These are phyloP conservation scores for Casuarina glauca DNA, from an alignment of 306 rosid species.

Conservation along the genomic window DNA sequence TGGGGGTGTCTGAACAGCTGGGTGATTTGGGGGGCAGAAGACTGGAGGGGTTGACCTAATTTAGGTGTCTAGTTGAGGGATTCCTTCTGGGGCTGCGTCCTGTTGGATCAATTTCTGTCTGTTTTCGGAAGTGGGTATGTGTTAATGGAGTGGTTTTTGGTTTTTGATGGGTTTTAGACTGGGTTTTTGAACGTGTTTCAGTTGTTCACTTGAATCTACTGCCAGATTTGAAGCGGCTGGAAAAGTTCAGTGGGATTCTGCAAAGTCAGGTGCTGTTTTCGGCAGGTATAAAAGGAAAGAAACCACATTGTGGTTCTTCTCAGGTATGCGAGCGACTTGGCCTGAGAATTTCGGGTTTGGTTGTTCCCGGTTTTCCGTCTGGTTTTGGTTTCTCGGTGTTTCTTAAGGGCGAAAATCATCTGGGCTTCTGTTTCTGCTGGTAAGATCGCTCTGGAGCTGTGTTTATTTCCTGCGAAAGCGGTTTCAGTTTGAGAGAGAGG, in stretches of 20 bases:
- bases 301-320: slow-evolving; percentile 54
- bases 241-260: slow-evolving; percentile 30
- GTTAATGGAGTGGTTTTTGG: slow-evolving; percentile 59
- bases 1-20: neutral
- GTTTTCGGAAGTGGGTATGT: slow-evolving; percentile 30
- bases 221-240: slow-evolving; percentile 29
- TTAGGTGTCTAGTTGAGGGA: slow-evolving; percentile 31
- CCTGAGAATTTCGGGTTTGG: slow-evolving; percentile 22
- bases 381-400: slow-evolving; percentile 23
- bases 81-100: slow-evolving; percentile 19
- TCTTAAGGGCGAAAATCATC: slow-evolving; percentile 4
- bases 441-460: slow-evolving; percentile 31
- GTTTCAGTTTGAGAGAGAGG: slow-evolving; percentile 20
- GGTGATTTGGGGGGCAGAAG: slow-evolving; percentile 26
- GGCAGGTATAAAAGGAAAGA: slow-evolving; percentile 26
- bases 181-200: slow-evolving; percentile 26
- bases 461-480: slow-evolving; percentile 7
- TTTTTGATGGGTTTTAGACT: slow-evolving; percentile 29
- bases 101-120: slow-evolving; percentile 26
- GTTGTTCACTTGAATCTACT: slow-evolving; percentile 25
- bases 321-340: slow-evolving; percentile 14
- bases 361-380: slow-evolving; percentile 12
- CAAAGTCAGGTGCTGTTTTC: slow-evolving; percentile 23
- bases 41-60: slow-evolving; percentile 74
- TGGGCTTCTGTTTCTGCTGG: slow-evolving; percentile 17